Base-by-base conservation (phyloP, 1,284 basidiomycete genomes). In the Flammula alnicola region DNA sequence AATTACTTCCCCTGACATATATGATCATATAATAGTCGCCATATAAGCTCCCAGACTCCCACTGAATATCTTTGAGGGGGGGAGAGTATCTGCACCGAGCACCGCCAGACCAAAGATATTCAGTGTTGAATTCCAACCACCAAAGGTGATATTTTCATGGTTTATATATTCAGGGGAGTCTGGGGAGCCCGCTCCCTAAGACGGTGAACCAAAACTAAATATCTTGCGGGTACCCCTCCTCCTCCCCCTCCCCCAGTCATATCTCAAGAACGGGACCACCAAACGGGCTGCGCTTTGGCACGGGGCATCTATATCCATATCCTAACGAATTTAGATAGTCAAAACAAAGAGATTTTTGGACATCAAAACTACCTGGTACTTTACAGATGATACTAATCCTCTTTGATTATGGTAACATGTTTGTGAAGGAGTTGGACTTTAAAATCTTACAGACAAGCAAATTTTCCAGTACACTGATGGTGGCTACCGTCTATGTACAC, bases 331-430 rank as follows among this genome's bases (percentile, higher is more conserved):
- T 11, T 19, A 35, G 20, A 35, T 12, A 35, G 5, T 35, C 33
- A 35, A 35, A 35, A 17, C 33, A 3, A 12, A 11, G 20, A 35
- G 4, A 35, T 35, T 35, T 35, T 35, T 7, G 8, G 5, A 14
- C 4, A 35, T 19, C 4, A 17, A 35, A 35, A 35, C 10, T 35
- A 35, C 33, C 33, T 35, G 20, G 16, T 35, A 35, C 10, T 35
- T 35, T 35, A 35, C 33, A 35, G 33, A 12, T 35, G 20, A 7
- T 35, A 35, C 33, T 35, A 35, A 35, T 35, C n/a, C n/a, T n/a
- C n/a, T n/a, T n/a, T n/a, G n/a, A n/a, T n/a, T n/a, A n/a, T n/a
- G n/a, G n/a, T n/a, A n/a, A n/a, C n/a, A n/a, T n/a, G n/a, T n/a
- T n/a, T n/a, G n/a, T n/a, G n/a, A n/a, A n/a, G n/a, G n/a, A n/a